These are phyloP conservation scores for Hypomontagnella submonticulosa DNA, from an alignment of 495 filamentous ascomycete genomes.

Conservation along the genomic window DNA sequence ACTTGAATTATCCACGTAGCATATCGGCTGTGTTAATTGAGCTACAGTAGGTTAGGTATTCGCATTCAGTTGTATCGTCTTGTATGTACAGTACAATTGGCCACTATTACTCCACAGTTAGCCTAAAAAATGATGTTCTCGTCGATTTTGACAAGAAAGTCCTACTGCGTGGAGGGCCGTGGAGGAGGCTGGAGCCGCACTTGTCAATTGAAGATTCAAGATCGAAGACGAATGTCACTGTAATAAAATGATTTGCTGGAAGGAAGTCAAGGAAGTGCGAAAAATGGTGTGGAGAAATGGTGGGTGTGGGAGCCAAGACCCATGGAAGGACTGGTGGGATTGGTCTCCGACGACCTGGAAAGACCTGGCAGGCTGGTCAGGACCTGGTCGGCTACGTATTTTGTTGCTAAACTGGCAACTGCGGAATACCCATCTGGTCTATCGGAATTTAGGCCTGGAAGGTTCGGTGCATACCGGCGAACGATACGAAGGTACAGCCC, in stretches of 20 bases:
- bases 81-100: constrained; percentile 22
- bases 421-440: constrained; percentile 18
- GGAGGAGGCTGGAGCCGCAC: constrained; percentile 29
- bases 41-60: not conserved
- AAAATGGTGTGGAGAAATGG: constrained; percentile 45
- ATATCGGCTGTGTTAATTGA: not conserved
- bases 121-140: constrained; percentile 17
- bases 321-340: constrained; percentile 36
- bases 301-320: constrained; percentile 38
- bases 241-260: constrained; percentile 38
- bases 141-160: constrained; percentile 5
- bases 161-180: constrained; percentile 15
- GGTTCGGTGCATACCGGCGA: constrained; percentile 31
- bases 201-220: constrained; percentile 18
- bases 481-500: constrained; percentile 17
- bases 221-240: constrained; percentile 14
- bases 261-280: constrained; percentile 22
- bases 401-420: constrained; percentile 22
- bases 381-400: not conserved
- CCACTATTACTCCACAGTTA: constrained; percentile 23
- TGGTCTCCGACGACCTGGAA: constrained; percentile 44
- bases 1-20: constrained; percentile 20
- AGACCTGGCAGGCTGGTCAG: constrained; percentile 41
- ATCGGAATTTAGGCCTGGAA: constrained; percentile 33
- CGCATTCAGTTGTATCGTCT: constrained; percentile 10